These are phyloP conservation scores for Pichia kluyveri DNA, from an alignment of 805 yeast genomes.

Conservation along the genomic window DNA sequence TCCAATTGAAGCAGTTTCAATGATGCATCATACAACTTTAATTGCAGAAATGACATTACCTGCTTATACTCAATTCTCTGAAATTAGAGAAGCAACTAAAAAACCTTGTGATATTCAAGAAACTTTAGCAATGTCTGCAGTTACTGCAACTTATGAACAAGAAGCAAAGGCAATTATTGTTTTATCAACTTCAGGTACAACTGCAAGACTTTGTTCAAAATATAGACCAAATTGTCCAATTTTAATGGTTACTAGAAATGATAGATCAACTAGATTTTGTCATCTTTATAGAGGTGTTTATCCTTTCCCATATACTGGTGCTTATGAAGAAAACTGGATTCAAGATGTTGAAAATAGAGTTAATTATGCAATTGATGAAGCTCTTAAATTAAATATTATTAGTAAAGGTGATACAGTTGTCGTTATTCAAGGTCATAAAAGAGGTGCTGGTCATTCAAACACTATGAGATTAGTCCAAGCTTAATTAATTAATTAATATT, in stretches of 20 bases:
- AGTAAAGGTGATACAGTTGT: slow-evolving; percentile 82
- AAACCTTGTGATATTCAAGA: slow-evolving; percentile 91
- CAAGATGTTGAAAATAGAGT: slow-evolving; percentile 93
- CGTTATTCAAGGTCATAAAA: slow-evolving; percentile 97
- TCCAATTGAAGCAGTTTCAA: slow-evolving; percentile 94
- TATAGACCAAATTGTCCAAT: slow-evolving; percentile 97
- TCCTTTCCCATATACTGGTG: slow-evolving; percentile 78
- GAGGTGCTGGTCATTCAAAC: slow-evolving; percentile 98
- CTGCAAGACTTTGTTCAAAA: slow-evolving; percentile 94
- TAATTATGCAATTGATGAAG: slow-evolving; percentile 86
- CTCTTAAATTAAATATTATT: slow-evolving; percentile 78
- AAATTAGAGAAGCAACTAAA: slow-evolving; percentile 74
- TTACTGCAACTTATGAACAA: slow-evolving; percentile 93
- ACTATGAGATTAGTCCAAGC: slow-evolving; percentile 66
- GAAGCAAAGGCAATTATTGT: slow-evolving; percentile 95
- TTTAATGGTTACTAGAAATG: slow-evolving; percentile 96
- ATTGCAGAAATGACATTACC: slow-evolving; percentile 97
- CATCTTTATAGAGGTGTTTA: slow-evolving; percentile 98
- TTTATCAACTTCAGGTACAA: slow-evolving; percentile 87
- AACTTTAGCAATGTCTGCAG: slow-evolving; percentile 96
- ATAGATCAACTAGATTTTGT: slow-evolving; percentile 84
- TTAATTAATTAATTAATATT: background rate
- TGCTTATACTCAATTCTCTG: slow-evolving; percentile 74
- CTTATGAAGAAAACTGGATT: slow-evolving; percentile 77
- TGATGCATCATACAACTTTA: slow-evolving; percentile 97